Base-by-base conservation (phyloP, 345 rosid genomes). In the Microcos paniculata region DNA sequence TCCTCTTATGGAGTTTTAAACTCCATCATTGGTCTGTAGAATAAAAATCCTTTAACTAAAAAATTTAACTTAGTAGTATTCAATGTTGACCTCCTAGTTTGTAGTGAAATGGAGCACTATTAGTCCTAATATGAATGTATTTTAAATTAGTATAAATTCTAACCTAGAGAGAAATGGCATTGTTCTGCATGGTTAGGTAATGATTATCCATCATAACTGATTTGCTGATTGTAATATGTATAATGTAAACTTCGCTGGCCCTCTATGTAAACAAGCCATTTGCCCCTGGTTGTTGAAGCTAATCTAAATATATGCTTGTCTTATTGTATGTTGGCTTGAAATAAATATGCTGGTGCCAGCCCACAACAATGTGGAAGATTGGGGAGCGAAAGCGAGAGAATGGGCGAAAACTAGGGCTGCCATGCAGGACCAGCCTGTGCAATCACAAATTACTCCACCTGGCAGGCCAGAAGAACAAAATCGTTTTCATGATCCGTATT, bases 381-480 rank as follows among this genome's bases (percentile, higher is more conserved):
- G 99, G 99, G 98, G 90, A 83, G 96, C 97, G 51, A 92, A 85
- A 87, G 99, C 99, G 23, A 91, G 88, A 82, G 98, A 94, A 58
- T 96, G 97, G 98, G 98, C 97, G 65, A 84, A 80, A 78, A 80
- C 94, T 23, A 85, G 84, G 51, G 84, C 86, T 72, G 82, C 90
- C 16, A 81, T 76, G 77, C 90, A 88, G 57, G 87, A 83, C 73
- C 97, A 88, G 40, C 82, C 82, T 35, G 46, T 83, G 4, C 96
- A 85, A 42, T 59, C 89, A 48, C 90, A 87, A 67, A 79, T 82
- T 21, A 81, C 82, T 10, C 85, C 79, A 71, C 79, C 62, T 62
- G 78, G 79, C 71, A 85, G 89, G 81, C 77, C 79, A 14, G 92
- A 85, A 65, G 95, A 87, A 56, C 89, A 84, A 78, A 81, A 38